These are phyloP conservation scores for Pseudocercospora eumusae DNA, from an alignment of 2,329 filamentous ascomycete genomes.

Conservation along the genomic window DNA sequence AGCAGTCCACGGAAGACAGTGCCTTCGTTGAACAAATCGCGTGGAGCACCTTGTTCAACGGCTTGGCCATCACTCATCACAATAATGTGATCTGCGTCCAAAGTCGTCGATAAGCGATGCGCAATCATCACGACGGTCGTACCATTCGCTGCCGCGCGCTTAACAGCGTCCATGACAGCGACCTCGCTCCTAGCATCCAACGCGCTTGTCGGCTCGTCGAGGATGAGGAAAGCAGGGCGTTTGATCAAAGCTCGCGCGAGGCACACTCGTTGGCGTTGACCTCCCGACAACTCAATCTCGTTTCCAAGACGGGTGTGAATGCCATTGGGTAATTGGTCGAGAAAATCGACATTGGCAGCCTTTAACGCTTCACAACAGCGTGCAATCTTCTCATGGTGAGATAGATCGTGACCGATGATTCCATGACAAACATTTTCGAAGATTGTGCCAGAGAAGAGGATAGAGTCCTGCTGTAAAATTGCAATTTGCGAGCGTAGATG, in stretches of 20 bases:
- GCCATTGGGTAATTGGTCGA: slow-evolving; percentile 48
- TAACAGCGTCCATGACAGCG: slow-evolving; percentile 48
- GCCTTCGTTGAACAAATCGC: slow-evolving; percentile 51
- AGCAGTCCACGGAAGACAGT: slow-evolving; percentile 36
- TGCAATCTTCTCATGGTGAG: slow-evolving; percentile 30
- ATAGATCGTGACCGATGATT: slow-evolving; percentile 28
- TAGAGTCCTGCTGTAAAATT: slow-evolving; percentile 50
- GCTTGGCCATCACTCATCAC: slow-evolving; percentile 70
- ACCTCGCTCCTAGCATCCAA: slow-evolving; percentile 49
- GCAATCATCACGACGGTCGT: slow-evolving; percentile 72
- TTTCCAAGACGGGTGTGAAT: slow-evolving; percentile 49
- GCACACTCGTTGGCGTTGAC: slow-evolving; percentile 51
- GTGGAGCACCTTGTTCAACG: slow-evolving; percentile 63
- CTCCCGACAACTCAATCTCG: slow-evolving; percentile 49
- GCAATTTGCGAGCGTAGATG: slow-evolving; percentile 46
- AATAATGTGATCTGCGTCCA: slow-evolving; percentile 77
- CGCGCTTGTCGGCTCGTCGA: slow-evolving; percentile 52
- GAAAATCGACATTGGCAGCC: slow-evolving; percentile 48
- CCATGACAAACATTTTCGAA: slow-evolving; percentile 50
- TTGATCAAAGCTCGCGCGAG: slow-evolving; percentile 51
- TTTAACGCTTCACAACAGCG: slow-evolving; percentile 39
- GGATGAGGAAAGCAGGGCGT: slow-evolving; percentile 48
- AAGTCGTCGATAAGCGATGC: slow-evolving; percentile 73
- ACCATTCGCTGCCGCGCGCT: slow-evolving; percentile 44
- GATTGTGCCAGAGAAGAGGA: slow-evolving; percentile 49